Base-by-base conservation (phyloP, 1,284 basidiomycete species). In the Sporisorium iseilematis-ciliati region DNA sequence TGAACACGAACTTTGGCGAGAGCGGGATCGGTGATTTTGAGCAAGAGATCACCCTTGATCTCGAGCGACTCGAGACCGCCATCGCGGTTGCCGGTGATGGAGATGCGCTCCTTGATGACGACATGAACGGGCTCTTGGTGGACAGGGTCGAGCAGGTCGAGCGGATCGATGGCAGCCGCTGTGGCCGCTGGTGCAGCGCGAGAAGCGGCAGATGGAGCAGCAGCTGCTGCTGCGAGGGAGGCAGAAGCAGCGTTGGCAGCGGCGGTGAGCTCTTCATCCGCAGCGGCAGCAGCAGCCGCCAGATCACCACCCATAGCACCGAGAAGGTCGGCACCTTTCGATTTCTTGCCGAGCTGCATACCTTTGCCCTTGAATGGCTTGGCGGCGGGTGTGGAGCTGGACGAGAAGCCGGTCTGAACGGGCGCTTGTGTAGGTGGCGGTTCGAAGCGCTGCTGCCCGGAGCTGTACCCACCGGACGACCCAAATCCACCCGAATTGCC, bases 331-430 rank as follows among this genome's bases (percentile, higher is more conserved):
- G 92, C 91, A 77, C 93, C 91, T 81, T 91, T 92, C 54, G 91
- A 91, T 87, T 94, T 96, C 88, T 96, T 97, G 40, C 95, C 95
- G n/a, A 99, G 89, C 85, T 98, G 97, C 96, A 99, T 98, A 33
- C 96, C 95, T 35, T 91, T 90, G 57, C 92, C 91, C 88, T 97
- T 97, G 91, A 99, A 98, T 1, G 92, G 90, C 89, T 91, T 80
- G 88, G 84, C 70, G 14, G 68, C 63, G 7, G 77, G 75, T 35
- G 79, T 65, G 3, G 77, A 59, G 54, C 53, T 63, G 38, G 65
- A 75, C 20, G 59, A 62, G 59, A 76, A 76, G 51, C 74, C 74
- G 56, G 74, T 76, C 66, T 72, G 66, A 21, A 83, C 79, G 14
- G 82, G 79, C 18, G 82, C 79, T 33, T 69, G 55, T 25, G 71